Percentiles rank a stretch among this genome's conserved stretches.
Conservation (phyloP, 2,329 filamentous ascomycete genomes). For the Ceratocystis ficicola region DNA sequence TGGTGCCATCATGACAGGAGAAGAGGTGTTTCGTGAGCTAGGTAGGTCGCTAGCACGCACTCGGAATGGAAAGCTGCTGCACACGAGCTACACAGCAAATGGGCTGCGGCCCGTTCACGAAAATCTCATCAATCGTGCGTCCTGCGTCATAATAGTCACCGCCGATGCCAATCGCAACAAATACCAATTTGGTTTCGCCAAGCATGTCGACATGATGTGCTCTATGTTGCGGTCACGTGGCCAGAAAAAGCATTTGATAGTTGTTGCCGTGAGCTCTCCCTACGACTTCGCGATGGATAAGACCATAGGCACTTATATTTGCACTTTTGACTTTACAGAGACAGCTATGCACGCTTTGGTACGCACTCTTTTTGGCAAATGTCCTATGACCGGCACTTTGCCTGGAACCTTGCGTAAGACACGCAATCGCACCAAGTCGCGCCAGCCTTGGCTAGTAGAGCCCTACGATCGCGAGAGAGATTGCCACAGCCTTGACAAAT, state of each 20-base stretch:
- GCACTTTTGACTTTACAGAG: constrained; percentile 93
- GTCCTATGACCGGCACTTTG: constrained; percentile 45
- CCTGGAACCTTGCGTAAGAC: constrained; percentile 72
- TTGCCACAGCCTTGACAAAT: constrained; percentile 55
- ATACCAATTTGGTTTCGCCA: constrained; percentile 89
- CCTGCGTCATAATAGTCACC: constrained; percentile 79
- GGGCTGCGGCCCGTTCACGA: constrained; percentile 87
- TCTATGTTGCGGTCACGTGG: constrained; percentile 64
- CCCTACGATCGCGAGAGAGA: constrained; percentile 74
- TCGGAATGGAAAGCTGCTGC: constrained; percentile 71
- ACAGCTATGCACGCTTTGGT: constrained; percentile 77
- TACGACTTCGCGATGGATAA: constrained; percentile 95
- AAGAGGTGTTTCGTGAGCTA: constrained; percentile 82
- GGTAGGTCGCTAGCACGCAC: constrained; percentile 78
- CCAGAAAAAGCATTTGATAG: constrained; percentile 78
- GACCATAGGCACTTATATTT: constrained; percentile 81
- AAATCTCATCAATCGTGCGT: constrained; percentile 77
- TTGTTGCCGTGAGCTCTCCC: constrained; percentile 85
- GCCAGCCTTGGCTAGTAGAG: constrained; percentile 90
- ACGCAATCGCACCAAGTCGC: constrained; percentile 75
- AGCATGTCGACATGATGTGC: constrained; percentile 93
- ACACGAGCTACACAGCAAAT: constrained; percentile 92
- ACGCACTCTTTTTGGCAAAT: constrained; percentile 70
- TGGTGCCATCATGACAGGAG: constrained; percentile 69
- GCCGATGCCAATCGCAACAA: constrained; percentile 89